Evolutionary conservation across 805 yeast species (phyloP).

Genomic region (Ogataea thermomethanolica): DNA sequence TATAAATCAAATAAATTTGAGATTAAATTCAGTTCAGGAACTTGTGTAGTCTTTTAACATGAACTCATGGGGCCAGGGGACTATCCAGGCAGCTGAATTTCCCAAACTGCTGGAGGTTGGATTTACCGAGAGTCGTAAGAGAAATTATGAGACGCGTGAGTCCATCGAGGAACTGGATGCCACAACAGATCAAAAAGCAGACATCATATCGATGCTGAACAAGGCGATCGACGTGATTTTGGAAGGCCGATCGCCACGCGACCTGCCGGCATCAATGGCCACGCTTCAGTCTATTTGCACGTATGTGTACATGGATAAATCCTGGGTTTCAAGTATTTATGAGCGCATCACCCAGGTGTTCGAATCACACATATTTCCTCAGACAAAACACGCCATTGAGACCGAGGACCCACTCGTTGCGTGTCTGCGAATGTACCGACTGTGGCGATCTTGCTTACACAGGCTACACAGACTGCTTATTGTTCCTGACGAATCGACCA

Average conservation of each 20-base stretch:
- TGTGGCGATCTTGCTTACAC: constrained; percentile 15
- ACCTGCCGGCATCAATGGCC: constrained; percentile 12
- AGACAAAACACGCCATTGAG: constrained; percentile 2
- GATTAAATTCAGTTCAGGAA: too few relatives aligned
- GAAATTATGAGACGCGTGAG: background rate
- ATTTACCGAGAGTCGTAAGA: constrained; percentile 1
- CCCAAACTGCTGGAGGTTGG: constrained; percentile 1
- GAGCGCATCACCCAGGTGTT: constrained; percentile 9
- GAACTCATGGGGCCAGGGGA: constrained; percentile 4
- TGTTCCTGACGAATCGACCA: constrained; percentile 17
- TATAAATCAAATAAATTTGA: background rate
- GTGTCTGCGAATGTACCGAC: constrained; percentile 8
- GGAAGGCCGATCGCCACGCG: constrained; percentile 3
- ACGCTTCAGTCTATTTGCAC: constrained; percentile 12
- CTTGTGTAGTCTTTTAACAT: background rate
- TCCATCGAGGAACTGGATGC: background rate
- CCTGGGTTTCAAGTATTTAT: constrained; percentile 8
- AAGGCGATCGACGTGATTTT: constrained; percentile 13
- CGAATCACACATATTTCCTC: constrained; percentile 10
- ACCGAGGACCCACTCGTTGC: background rate
- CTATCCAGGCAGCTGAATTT: constrained; percentile 1
- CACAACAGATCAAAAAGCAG: background rate
- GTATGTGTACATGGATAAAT: constrained; percentile 9
- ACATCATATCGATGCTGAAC: constrained; percentile 4
- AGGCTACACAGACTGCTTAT: constrained; percentile 11